Percentiles rank a stretch among this genome's conserved stretches.
phyloP scores from a whole-genome alignment of 768 basidiomycete species.

The Pleurotus citrinopileatus region DNA sequence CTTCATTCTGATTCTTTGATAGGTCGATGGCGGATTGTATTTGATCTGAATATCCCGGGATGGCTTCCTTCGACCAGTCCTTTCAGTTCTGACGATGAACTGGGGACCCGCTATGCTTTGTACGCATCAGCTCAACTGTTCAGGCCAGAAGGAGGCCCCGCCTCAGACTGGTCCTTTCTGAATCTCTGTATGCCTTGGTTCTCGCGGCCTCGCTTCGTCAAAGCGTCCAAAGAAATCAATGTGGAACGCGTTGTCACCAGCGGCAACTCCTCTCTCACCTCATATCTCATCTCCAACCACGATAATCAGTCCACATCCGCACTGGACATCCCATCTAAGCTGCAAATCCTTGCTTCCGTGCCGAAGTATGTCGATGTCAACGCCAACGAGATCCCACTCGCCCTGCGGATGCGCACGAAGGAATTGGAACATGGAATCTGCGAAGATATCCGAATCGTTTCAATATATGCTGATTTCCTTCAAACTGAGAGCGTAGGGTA shows the following conservation, averaged over 20 bases:
- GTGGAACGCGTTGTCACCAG: conserved; percentile 55
- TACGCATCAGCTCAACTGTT: conserved; percentile 64
- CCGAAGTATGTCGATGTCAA: conserved; percentile 52
- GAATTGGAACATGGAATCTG: conserved; percentile 47
- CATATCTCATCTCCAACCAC: conserved; percentile 43
- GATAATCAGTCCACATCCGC: conserved; percentile 15
- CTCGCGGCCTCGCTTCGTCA: conserved; percentile 36
- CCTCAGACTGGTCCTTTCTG: conserved; percentile 42
- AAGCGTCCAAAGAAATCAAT: conserved; percentile 40
- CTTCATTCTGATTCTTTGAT: background rate
- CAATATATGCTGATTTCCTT: conserved; percentile 52
- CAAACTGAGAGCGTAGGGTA: conserved; percentile 72
- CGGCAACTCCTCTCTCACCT: background rate
- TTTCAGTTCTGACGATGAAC: conserved; percentile 43
- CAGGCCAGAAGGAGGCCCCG: conserved; percentile 37
- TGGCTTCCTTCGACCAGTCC: conserved; percentile 74
- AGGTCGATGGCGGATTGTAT: conserved; percentile 72
- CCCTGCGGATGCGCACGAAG: conserved; percentile 58
- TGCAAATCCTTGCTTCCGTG: conserved; percentile 63
- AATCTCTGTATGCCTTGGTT: conserved; percentile 57
- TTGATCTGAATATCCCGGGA: conserved; percentile 83
- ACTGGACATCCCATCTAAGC: conserved; percentile 45
- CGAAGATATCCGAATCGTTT: conserved; percentile 52
- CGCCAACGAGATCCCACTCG: conserved; percentile 48
- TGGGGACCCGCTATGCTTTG: conserved; percentile 64